These are phyloP conservation scores for Trichoderma reesei DNA, from an alignment of 495 filamentous ascomycete genomes.

Conservation along the genomic window DNA sequence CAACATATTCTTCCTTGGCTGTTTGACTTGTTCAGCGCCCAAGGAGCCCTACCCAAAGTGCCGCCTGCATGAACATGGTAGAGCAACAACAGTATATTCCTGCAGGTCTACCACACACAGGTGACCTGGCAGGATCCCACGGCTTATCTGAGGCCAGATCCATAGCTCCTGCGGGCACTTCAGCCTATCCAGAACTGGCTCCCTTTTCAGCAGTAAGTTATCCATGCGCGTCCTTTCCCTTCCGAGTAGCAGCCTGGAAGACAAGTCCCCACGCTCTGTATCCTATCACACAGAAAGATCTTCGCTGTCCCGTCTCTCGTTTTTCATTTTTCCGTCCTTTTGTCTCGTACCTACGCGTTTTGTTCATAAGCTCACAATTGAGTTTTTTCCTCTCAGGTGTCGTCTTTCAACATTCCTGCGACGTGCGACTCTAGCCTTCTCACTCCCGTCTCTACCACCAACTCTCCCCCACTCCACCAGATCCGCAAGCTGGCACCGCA, in stretches of 20 bases:
- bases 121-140: conserved; percentile 3
- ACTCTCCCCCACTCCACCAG: conserved; percentile 33
- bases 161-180: not conserved
- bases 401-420: conserved; percentile 36
- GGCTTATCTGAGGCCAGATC: conserved; percentile 2
- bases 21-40: not conserved
- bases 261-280: too few relatives aligned
- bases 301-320: not conserved
- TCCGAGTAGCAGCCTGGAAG: too few relatives aligned
- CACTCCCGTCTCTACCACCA: conserved; percentile 35
- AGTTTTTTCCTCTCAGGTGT: conserved; percentile 18
- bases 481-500: conserved; percentile 27
- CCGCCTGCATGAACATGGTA: conserved; percentile 6
- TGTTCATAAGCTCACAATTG: not conserved
- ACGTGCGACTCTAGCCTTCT: conserved; percentile 34
- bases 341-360: not conserved
- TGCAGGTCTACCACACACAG: conserved; percentile 5
- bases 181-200: not conserved
- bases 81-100: conserved; percentile 7
- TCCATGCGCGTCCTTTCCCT: not conserved
- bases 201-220: conserved; percentile 3
- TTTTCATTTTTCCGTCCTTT: not conserved
- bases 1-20: not conserved
- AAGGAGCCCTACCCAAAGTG: not conserved
- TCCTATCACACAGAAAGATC: too few relatives aligned